Conservation (phyloP, 768 basidiomycete genomes). For the Suillus subaureus region DNA sequence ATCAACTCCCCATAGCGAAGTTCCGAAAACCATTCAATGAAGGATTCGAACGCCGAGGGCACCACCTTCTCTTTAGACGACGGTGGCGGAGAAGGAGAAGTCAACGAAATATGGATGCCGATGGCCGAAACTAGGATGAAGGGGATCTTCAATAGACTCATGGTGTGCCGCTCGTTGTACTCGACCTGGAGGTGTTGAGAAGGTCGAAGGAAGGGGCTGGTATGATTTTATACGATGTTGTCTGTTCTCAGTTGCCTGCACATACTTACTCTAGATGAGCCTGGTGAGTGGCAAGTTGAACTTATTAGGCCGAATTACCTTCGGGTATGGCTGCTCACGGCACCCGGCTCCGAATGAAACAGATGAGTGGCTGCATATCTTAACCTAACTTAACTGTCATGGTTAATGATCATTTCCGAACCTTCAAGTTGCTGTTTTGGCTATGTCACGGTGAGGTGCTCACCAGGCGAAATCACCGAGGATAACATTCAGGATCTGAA, state of each 20-base stretch:
- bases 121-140: conserved; percentile 25
- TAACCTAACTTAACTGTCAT: neutral
- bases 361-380: neutral
- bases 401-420: no score
- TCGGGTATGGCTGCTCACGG: neutral
- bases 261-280: neutral
- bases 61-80: conserved; percentile 15
- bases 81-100: conserved; percentile 23
- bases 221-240: no score
- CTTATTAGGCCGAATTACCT: no score
- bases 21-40: neutral
- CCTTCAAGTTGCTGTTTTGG: no score
- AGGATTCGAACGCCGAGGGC: neutral
- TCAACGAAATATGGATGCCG: conserved; percentile 31
- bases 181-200: neutral
- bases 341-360: neutral
- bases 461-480: no score
- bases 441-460: no score
- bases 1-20: neutral
- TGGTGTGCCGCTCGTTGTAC: neutral
- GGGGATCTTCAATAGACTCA: conserved; percentile 23
- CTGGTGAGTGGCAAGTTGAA: conserved; percentile 4
- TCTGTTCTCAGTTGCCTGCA: no score
- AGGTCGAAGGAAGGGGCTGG: no score
- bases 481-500: no score